Evolutionary conservation across 1,284 basidiomycete species (phyloP), one percentile per base, ranked within the genome.

Genomic region (Termitomyces sp.): DNA sequence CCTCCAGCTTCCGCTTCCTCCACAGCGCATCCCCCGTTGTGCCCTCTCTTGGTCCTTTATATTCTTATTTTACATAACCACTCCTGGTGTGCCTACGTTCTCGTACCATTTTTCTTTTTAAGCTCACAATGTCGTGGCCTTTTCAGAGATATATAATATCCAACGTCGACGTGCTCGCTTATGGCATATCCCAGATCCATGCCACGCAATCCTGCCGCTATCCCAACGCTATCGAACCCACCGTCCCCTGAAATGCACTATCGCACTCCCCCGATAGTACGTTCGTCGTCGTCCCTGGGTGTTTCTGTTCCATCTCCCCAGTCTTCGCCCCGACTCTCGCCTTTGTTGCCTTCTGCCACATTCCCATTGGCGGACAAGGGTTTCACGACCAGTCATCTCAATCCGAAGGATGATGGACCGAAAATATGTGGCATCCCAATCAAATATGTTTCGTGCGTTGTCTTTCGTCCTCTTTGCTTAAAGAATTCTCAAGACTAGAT

Each of bases 361-460:
- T 62, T 68, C 26, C 60, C 56, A 43, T 69, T 68, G 49, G 59
- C 66, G 16, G 64, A 67, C 42, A 68, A 70, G 55, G 57, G 56
- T 46, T 37, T 59, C 55, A 57, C 50, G 10, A 21, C 49, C 57
- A 46, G 53, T 49, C 55, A 58, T 39, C 42, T 55, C 28, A 48
- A 46, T 40, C 45, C 54, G 40, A 61, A 59, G 46, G 61, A 50
- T 26, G 59, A 61, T 34, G 57, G 64, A 9, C 78, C 79, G 1
- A 74, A 68, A 31, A 66, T 81, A 56, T 78, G 67, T 56, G 80
- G 79, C 19, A 60, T 83, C 55, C 79, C 79, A 10, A 66, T 82
- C 54, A 83, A 83, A 76, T 83, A 82, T 59, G 71, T 82, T 41
- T 81, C 79, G 79, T 82, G 64, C 66, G 78, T 75, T 50, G 28